phyloP scores from a whole-genome alignment of 2,329 filamentous ascomycete species.

The Sporothrix globosa region DNA sequence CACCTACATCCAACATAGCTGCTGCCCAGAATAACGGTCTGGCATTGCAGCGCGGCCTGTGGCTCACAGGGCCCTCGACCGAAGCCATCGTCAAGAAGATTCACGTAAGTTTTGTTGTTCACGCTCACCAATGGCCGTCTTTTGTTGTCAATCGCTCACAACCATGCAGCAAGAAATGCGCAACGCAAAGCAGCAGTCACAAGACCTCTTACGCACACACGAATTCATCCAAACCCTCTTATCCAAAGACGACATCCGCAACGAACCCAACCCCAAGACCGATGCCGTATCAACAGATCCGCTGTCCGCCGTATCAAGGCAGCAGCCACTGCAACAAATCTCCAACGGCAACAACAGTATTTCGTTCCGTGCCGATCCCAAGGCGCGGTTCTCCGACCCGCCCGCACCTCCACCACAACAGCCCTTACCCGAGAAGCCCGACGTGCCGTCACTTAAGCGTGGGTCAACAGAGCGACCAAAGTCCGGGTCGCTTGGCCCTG shows the following conservation, averaged over 20 bases:
- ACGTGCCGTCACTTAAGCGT: slow-evolving; percentile 74
- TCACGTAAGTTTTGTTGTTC: slow-evolving; percentile 61
- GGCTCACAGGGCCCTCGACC: slow-evolving; percentile 85
- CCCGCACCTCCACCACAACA: slow-evolving; percentile 92
- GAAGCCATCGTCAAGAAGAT: slow-evolving; percentile 91
- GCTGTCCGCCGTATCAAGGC: not conserved
- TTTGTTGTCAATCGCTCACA: not conserved
- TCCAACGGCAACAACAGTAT: slow-evolving; percentile 54
- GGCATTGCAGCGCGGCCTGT: slow-evolving; percentile 78
- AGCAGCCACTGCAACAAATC: slow-evolving; percentile 41
- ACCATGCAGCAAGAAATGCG: slow-evolving; percentile 78
- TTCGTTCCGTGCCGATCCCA: slow-evolving; percentile 70
- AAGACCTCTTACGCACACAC: slow-evolving; percentile 80
- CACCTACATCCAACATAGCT: slow-evolving; percentile 55
- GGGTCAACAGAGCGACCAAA: slow-evolving; percentile 75
- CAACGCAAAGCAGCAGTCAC: slow-evolving; percentile 81
- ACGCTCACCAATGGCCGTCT: not conserved
- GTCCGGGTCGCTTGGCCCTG: slow-evolving; percentile 44
- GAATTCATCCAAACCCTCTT: slow-evolving; percentile 79
- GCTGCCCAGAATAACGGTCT: slow-evolving; percentile 60
- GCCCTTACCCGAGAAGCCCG: slow-evolving; percentile 89
- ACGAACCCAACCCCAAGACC: slow-evolving; percentile 52
- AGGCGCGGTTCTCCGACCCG: slow-evolving; percentile 86
- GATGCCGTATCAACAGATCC: slow-evolving; percentile 42
- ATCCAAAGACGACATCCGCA: slow-evolving; percentile 68